phyloP scores from a whole-genome alignment of 2,329 filamentous ascomycete species.

The Paracoccidioides brasiliensis region DNA sequence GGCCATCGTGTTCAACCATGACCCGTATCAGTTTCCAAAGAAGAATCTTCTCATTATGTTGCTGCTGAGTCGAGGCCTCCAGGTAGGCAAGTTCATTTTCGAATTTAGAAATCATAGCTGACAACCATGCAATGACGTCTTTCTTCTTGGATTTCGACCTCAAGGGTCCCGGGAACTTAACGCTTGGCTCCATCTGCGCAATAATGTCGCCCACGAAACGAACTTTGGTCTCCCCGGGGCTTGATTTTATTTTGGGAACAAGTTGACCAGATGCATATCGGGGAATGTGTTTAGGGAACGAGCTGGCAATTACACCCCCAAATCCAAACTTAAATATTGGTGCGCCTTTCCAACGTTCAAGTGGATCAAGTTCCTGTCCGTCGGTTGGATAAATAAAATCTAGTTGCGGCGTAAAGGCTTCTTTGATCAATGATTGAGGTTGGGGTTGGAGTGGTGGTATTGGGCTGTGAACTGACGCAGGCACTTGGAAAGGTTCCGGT shows the following conservation, averaged over 20 bases:
- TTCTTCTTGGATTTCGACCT: slow-evolving; percentile 92
- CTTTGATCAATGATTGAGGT: slow-evolving; percentile 24
- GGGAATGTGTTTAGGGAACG: slow-evolving; percentile 78
- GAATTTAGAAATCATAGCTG: slow-evolving; percentile 58
- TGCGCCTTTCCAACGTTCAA: slow-evolving; percentile 81
- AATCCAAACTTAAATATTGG: slow-evolving; percentile 83
- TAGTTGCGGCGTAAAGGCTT: slow-evolving; percentile 37
- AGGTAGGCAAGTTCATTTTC: slow-evolving; percentile 42
- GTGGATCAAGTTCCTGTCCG: slow-evolving; percentile 52
- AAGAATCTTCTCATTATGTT: slow-evolving; percentile 59
- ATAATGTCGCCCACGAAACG: slow-evolving; percentile 60
- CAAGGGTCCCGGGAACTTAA: slow-evolving; percentile 80
- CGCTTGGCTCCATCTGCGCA: slow-evolving; percentile 56
- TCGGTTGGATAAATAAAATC: slow-evolving; percentile 45
- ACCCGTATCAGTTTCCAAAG: slow-evolving; percentile 77
- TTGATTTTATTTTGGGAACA: slow-evolving; percentile 65
- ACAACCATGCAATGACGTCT: slow-evolving; percentile 71
- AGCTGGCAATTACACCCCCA: slow-evolving; percentile 67
- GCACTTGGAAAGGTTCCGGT: slow-evolving; percentile 37
- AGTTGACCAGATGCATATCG: slow-evolving; percentile 65
- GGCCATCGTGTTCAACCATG: slow-evolving; percentile 76
- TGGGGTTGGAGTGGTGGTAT: slow-evolving; percentile 15
- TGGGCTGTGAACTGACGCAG: slow-evolving; percentile 42
- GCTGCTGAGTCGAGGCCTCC: slow-evolving; percentile 42
- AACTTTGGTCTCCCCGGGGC: slow-evolving; percentile 69